Conservation (phyloP, 441 rosid genomes). For the Mallotus japonicus region DNA sequence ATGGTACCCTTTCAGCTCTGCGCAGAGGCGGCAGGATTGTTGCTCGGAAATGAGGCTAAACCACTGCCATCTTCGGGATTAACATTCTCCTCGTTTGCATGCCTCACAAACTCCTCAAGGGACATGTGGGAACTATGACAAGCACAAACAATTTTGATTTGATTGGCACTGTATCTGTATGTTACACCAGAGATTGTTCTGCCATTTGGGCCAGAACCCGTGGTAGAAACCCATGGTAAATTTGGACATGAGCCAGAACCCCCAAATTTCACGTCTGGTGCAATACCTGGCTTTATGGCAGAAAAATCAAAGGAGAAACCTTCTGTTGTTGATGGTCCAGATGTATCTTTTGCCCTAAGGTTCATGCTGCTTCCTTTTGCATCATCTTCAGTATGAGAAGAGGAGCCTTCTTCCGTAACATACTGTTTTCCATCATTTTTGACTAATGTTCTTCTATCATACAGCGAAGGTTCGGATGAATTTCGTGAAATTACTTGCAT, state of each 20-base stretch:
- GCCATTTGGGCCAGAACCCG: conserved; percentile 78
- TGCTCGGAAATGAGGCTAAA: conserved; percentile 44
- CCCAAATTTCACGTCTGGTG: conserved; percentile 77
- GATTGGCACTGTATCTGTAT: conserved; percentile 62
- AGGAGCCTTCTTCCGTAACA: conserved; percentile 66
- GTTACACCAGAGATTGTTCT: conserved; percentile 92
- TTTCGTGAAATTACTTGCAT: conserved; percentile 36
- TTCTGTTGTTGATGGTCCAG: conserved; percentile 39
- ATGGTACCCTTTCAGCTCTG: conserved; percentile 53
- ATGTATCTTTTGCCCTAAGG: conserved; percentile 39
- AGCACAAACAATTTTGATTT: conserved; percentile 88
- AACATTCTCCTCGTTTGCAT: conserved; percentile 67
- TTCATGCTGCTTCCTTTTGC: conserved; percentile 40
- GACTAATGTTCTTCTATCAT: conserved; percentile 38
- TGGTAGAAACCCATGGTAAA: conserved; percentile 95
- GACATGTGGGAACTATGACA: conserved; percentile 90
- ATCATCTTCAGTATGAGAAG: conserved; percentile 55
- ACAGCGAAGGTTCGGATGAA: conserved; percentile 39
- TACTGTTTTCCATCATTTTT: conserved; percentile 68
- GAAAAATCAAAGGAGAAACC: conserved; percentile 55
- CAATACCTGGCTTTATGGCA: conserved; percentile 84
- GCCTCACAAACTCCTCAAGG: conserved; percentile 85
- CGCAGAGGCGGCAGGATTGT: conserved; percentile 75
- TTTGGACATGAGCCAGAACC: conserved; percentile 84
- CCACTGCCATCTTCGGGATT: conserved; percentile 49